Conservation (phyloP, 1,284 basidiomycete genomes). For the Rhodotorula sp. region DNA sequence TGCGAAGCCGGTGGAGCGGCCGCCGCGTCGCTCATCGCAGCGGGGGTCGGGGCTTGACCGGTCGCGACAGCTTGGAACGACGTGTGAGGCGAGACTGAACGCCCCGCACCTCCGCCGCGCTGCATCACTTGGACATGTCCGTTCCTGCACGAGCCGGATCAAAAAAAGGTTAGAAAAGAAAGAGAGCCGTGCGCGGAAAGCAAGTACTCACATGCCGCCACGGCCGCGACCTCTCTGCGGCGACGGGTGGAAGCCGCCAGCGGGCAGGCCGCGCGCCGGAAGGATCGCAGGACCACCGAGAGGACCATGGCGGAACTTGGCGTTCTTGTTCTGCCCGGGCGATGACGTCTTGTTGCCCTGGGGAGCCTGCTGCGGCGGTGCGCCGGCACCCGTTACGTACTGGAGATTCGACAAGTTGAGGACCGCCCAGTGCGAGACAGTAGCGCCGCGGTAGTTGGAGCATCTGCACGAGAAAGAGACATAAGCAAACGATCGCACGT, state of each 20-base stretch:
- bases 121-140: slow-evolving; percentile 26
- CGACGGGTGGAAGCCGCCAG: slow-evolving; percentile 39
- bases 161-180: no score
- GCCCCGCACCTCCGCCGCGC: slow-evolving; percentile 9
- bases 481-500: slow-evolving; percentile 13
- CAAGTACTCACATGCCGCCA: slow-evolving; percentile 17
- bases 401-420: slow-evolving; percentile 71
- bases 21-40: not conserved
- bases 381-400: slow-evolving; percentile 12
- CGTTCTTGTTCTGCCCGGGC: slow-evolving; percentile 18
- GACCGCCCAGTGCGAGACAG: slow-evolving; percentile 77
- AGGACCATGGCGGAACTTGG: slow-evolving; percentile 31
- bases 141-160: slow-evolving; percentile 6
- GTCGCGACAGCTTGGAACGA: slow-evolving; percentile 36
- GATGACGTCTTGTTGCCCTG: not conserved
- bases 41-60: slow-evolving; percentile 9
- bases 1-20: slow-evolving; percentile 7
- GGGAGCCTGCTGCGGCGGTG: not conserved
- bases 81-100: slow-evolving; percentile 19
- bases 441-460: slow-evolving; percentile 82
- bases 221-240: slow-evolving; percentile 19
- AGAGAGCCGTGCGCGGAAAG: not conserved
- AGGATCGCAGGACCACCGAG: slow-evolving; percentile 34
- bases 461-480: slow-evolving; percentile 58
- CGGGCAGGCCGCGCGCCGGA: slow-evolving; percentile 36